Percentiles rank a stretch among this genome's conserved stretches.
phyloP scores from a whole-genome alignment of 257 asterid genomes.

The Handroanthus guayacan region DNA sequence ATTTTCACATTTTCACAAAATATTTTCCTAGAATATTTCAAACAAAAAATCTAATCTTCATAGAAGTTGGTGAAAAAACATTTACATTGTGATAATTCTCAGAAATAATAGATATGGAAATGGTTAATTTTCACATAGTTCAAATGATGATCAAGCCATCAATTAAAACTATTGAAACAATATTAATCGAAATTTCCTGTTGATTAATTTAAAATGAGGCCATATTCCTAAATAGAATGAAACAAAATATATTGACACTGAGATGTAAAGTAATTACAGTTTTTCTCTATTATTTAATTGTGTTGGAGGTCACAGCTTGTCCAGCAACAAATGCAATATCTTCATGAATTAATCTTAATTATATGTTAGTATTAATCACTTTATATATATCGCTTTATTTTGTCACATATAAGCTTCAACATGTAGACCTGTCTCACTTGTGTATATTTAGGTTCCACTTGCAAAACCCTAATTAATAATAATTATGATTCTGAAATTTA shows the following conservation, averaged over 20 bases:
- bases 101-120: too few species aligned
- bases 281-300: conserved; percentile 24
- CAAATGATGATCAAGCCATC: background rate
- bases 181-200: too few species aligned
- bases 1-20: too few species aligned
- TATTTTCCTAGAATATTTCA: too few species aligned
- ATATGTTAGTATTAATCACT: conserved; percentile 28
- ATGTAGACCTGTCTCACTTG: conserved; percentile 51
- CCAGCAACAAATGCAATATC: conserved; percentile 41
- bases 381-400: conserved; percentile 25
- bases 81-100: too few species aligned
- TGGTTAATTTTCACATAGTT: too few species aligned
- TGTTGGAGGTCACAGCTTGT: conserved; percentile 57
- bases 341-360: conserved; percentile 42
- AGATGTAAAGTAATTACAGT: conserved; percentile 28
- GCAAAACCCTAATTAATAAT: conserved; percentile 30
- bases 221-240: conserved; percentile 39
- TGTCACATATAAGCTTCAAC: conserved; percentile 54
- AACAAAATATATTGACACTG: conserved; percentile 46
- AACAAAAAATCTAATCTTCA: too few species aligned
- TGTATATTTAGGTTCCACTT: conserved; percentile 49
- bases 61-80: too few species aligned
- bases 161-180: too few species aligned
- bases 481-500: too few species aligned
- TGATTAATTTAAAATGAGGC: conserved; percentile 2